phyloP scores from a whole-genome alignment of 345 rosid species.

The Acer saccharum region DNA sequence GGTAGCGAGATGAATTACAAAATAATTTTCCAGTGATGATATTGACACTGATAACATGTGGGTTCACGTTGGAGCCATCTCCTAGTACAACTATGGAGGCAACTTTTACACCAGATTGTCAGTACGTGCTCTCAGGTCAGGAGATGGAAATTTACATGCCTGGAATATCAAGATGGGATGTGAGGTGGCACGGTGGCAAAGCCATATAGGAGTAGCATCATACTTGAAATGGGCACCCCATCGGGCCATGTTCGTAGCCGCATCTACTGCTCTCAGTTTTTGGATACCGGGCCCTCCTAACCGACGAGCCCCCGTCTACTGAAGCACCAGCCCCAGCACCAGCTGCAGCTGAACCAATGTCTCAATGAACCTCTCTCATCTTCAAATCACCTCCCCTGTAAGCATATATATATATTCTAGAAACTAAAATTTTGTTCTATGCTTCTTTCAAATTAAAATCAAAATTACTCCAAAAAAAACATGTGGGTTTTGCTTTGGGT shows the following conservation, averaged over 20 bases:
- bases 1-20: too few relatives aligned
- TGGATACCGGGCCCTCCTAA: conserved; percentile 76
- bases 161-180: conserved; percentile 75
- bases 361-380: conserved; percentile 18
- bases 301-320: conserved; percentile 28
- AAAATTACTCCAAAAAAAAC: background rate
- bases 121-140: conserved; percentile 95
- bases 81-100: conserved; percentile 79
- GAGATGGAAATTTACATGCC: conserved; percentile 90
- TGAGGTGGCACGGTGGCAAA: conserved; percentile 87
- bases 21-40: too few relatives aligned
- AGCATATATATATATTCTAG: background rate
- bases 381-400: background rate
- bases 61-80: conserved; percentile 75
- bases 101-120: conserved; percentile 96
- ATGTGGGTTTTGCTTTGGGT: too few relatives aligned
- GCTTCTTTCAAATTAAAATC: background rate
- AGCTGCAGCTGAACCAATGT: conserved; percentile 24
- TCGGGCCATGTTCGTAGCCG: conserved; percentile 86
- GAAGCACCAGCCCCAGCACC: conserved; percentile 21
- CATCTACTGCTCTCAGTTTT: conserved; percentile 79
- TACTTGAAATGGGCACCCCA: conserved; percentile 98
- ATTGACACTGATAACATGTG: too few relatives aligned
- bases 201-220: conserved; percentile 74
- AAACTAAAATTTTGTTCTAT: background rate